phyloP scores from a whole-genome alignment of 208 protist genomes.

The Leishmania guyanensis region DNA sequence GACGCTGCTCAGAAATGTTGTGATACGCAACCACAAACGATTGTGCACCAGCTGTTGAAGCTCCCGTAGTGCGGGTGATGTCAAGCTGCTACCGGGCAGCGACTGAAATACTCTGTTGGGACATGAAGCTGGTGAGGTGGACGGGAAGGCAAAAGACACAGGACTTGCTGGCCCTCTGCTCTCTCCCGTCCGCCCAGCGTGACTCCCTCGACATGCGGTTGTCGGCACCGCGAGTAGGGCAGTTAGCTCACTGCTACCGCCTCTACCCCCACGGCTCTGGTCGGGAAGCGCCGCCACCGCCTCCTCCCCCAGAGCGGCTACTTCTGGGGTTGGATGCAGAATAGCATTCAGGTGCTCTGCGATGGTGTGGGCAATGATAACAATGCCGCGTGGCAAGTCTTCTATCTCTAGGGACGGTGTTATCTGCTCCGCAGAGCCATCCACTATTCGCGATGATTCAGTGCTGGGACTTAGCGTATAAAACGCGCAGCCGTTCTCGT shows the following conservation, averaged over 20 bases:
- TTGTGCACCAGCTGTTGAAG: conserved; percentile 14
- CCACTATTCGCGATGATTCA: conserved; percentile 9
- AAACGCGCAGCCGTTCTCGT: neutral
- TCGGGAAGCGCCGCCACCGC: neutral
- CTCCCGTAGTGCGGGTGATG: conserved; percentile 11
- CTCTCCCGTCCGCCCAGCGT: neutral
- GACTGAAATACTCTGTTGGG: neutral
- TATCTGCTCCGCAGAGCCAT: neutral
- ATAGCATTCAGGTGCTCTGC: conserved; percentile 22
- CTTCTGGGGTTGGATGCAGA: conserved; percentile 15
- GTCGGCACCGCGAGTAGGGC: neutral
- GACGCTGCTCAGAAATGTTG: conserved; percentile 14
- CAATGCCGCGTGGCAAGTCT: conserved; percentile 21
- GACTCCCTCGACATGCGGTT: neutral
- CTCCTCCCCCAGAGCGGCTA: conserved; percentile 21
- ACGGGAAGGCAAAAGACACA: neutral
- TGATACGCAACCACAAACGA: conserved; percentile 31
- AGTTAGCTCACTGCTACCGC: neutral
- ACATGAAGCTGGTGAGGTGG: neutral
- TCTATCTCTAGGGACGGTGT: conserved; percentile 3
- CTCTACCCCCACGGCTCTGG: neutral
- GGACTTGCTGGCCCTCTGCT: conserved; percentile 9
- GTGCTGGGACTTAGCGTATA: neutral
- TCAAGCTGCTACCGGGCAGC: neutral
- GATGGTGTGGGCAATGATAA: conserved; percentile 20